Evolutionary conservation across 2,329 filamentous ascomycete genomes (phyloP).

Genomic region (Setomelanomma holmii): DNA sequence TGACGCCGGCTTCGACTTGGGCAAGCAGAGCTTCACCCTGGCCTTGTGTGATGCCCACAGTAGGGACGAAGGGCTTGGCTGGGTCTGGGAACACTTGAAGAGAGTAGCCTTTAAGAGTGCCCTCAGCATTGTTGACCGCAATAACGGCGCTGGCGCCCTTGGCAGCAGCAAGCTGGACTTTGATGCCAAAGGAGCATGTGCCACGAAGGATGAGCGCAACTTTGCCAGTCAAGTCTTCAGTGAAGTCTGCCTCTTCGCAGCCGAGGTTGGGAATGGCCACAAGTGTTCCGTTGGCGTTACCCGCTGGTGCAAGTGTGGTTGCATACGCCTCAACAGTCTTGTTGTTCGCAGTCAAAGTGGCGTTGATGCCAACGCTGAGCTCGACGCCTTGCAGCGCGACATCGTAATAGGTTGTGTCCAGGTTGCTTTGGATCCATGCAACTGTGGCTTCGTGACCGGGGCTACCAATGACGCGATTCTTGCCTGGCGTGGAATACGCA

Average conservation of each 20-base stretch:
- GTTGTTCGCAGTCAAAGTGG: conserved; percentile 39
- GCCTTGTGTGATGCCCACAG: conserved; percentile 69
- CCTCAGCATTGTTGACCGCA: conserved; percentile 73
- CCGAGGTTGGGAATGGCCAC: conserved; percentile 44
- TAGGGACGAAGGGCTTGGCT: conserved; percentile 66
- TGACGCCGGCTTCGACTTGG: conserved; percentile 56
- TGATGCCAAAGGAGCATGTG: conserved; percentile 72
- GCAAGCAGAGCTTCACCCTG: conserved; percentile 65
- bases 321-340: conserved; percentile 35
- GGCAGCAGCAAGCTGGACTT: conserved; percentile 67
- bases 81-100: conserved; percentile 61
- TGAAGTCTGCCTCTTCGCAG: conserved; percentile 64
- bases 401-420: conserved; percentile 48
- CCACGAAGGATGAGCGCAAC: conserved; percentile 77
- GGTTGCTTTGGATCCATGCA: conserved; percentile 43
- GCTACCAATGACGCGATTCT: conserved; percentile 52
- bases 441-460: conserved; percentile 51
- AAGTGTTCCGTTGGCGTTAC: conserved; percentile 37
- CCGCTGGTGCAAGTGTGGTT: conserved; percentile 39
- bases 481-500: conserved; percentile 48
- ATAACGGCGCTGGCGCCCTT: conserved; percentile 71
- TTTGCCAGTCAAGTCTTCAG: conserved; percentile 63
- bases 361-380: conserved; percentile 30
- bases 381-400: conserved; percentile 41
- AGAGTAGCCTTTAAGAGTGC: conserved; percentile 55